Percentiles rank a stretch among this genome's conserved stretches.
These are phyloP conservation scores for Hevea brasiliensis DNA, from an alignment of 345 rosid species.

Conservation along the genomic window DNA sequence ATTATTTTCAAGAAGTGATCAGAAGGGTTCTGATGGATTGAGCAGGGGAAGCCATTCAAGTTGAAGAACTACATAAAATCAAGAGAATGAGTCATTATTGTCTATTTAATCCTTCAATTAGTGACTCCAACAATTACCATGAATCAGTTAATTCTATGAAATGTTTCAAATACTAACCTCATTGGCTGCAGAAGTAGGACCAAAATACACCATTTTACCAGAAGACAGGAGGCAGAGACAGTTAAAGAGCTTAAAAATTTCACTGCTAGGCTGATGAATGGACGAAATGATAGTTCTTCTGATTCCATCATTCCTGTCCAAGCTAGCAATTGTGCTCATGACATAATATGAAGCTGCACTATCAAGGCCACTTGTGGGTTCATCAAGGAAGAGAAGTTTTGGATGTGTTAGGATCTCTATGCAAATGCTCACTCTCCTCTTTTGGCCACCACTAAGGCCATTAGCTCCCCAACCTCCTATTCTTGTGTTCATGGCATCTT, in stretches of 20 bases:
- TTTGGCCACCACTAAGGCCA: conserved; percentile 30
- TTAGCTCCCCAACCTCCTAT: conserved; percentile 28
- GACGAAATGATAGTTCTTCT: conserved; percentile 24
- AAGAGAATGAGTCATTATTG: neutral
- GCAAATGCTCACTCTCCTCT: conserved; percentile 29
- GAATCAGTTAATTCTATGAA: no score
- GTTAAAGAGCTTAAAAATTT: conserved; percentile 24
- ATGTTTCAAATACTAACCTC: conserved; percentile 10
- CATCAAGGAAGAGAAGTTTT: conserved; percentile 26
- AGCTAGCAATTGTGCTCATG: conserved; percentile 10
- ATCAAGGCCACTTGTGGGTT: conserved; percentile 33
- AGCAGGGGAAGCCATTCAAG: conserved; percentile 49
- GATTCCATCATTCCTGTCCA: conserved; percentile 12
- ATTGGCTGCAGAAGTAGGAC: conserved; percentile 24
- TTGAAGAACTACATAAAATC: conserved; percentile 49
- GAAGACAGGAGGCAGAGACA: conserved; percentile 28
- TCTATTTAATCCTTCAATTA: neutral
- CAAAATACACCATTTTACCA: conserved; percentile 25
- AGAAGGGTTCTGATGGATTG: conserved; percentile 42
- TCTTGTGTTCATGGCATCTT: conserved; percentile 23
- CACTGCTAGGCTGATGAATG: conserved; percentile 31
- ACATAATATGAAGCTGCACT: conserved; percentile 31
- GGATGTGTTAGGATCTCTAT: conserved; percentile 27
- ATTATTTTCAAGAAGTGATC: conserved; percentile 50
- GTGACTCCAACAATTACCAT: no score